phyloP scores from a whole-genome alignment of 768 basidiomycete genomes.

The Rhizopogon vinicolor region DNA sequence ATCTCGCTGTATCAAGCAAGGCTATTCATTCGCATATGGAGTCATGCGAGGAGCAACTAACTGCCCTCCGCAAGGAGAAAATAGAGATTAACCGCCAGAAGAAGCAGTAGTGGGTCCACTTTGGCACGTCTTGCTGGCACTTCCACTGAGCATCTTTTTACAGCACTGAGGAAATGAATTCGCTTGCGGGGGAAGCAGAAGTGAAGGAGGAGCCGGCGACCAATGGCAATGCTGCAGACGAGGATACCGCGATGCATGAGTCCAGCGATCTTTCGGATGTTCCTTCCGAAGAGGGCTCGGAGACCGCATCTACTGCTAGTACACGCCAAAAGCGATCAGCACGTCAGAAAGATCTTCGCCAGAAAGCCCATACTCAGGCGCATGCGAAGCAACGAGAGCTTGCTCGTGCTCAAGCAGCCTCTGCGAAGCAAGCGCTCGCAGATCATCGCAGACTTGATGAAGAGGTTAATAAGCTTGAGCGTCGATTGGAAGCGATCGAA shows the following conservation, averaged over 20 bases:
- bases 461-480: slow-evolving; percentile 79
- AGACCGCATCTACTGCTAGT: slow-evolving; percentile 45
- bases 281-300: slow-evolving; percentile 56
- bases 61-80: slow-evolving; percentile 91
- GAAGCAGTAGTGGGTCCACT: slow-evolving; percentile 73
- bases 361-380: slow-evolving; percentile 47
- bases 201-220: slow-evolving; percentile 42
- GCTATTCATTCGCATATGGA: slow-evolving; percentile 88
- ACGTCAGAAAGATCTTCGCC: slow-evolving; percentile 49
- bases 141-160: slow-evolving; percentile 9
- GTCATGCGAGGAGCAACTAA: slow-evolving; percentile 82
- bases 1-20: slow-evolving; percentile 87
- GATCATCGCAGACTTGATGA: slow-evolving; percentile 85
- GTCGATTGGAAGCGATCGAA: slow-evolving; percentile 81
- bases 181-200: slow-evolving; percentile 50
- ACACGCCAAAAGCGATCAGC: slow-evolving; percentile 38
- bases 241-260: slow-evolving; percentile 60
- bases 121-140: background rate
- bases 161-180: slow-evolving; percentile 72
- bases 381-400: slow-evolving; percentile 80
- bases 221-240: slow-evolving; percentile 33
- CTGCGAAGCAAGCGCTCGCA: slow-evolving; percentile 74
- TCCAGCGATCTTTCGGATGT: slow-evolving; percentile 72
- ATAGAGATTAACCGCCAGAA: slow-evolving; percentile 90
- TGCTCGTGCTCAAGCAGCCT: slow-evolving; percentile 72